Conservation (phyloP, 2,329 filamentous ascomycete genomes). For the Pyricularia grisea region DNA sequence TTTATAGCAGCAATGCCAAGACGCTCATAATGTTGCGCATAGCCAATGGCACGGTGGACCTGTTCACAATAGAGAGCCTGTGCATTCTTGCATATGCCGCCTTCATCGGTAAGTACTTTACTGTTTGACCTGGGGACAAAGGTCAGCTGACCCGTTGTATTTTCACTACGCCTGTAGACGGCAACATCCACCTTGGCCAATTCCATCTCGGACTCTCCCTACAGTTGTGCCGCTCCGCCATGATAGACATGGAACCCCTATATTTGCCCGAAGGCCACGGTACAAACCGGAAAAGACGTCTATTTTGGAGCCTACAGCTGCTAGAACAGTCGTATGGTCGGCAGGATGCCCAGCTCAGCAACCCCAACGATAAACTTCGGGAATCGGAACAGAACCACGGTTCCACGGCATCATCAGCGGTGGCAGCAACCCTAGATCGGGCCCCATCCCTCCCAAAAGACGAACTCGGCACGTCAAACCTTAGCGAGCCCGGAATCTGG, state of each 20-base stretch:
- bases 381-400: not conserved
- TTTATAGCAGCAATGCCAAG: slow-evolving; percentile 29
- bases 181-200: slow-evolving; percentile 35
- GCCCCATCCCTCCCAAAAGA: slow-evolving; percentile 32
- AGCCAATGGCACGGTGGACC: slow-evolving; percentile 37
- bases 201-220: slow-evolving; percentile 40
- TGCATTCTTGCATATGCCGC: slow-evolving; percentile 39
- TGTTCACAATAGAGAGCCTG: slow-evolving; percentile 39
- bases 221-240: slow-evolving; percentile 39
- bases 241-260: slow-evolving; percentile 31
- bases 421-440: not conserved
- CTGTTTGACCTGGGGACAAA: not conserved
- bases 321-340: slow-evolving; percentile 40
- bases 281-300: slow-evolving; percentile 34
- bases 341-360: slow-evolving; percentile 10
- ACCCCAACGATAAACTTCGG: not conserved
- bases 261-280: slow-evolving; percentile 25
- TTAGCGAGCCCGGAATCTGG: slow-evolving; percentile 37
- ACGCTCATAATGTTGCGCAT: slow-evolving; percentile 37
- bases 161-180: slow-evolving; percentile 24
- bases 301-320: slow-evolving; percentile 42
- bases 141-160: not conserved
- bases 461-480: slow-evolving; percentile 28
- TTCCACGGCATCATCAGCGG: not conserved
- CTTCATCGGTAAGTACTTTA: slow-evolving; percentile 30